Percentiles rank a stretch among this genome's conserved stretches.
Evolutionary conservation across 352 stramenopile species (phyloP).

Genomic region (Peronospora farinosa): DNA sequence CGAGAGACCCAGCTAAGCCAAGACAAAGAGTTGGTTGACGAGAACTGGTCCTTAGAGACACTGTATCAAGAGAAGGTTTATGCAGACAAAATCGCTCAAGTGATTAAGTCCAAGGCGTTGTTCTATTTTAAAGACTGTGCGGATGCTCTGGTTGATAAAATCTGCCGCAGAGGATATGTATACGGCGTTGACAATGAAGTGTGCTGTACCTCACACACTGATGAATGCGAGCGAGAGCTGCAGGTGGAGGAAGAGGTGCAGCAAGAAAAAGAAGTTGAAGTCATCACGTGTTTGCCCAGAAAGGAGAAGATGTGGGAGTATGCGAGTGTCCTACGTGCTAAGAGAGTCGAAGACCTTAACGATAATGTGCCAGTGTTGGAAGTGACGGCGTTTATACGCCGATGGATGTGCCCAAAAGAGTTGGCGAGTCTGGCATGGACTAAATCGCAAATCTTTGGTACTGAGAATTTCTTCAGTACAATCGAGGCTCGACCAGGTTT

Average conservation of each 20-base stretch:
- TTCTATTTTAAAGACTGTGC: conserved; percentile 1
- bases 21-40: conserved; percentile 29
- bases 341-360: conserved; percentile 14
- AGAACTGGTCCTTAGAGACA: conserved; percentile 43
- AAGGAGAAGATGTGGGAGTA: conserved; percentile 20
- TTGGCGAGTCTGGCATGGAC: conserved; percentile 28
- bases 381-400: conserved; percentile 7
- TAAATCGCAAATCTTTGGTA: conserved; percentile 26
- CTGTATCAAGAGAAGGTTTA: conserved; percentile 31
- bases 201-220: conserved; percentile 32
- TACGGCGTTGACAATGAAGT: conserved; percentile 44
- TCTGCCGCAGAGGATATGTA: conserved; percentile 6
- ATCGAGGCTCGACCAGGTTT: background rate
- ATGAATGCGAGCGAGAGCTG: conserved; percentile 57
- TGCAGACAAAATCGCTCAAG: conserved; percentile 27
- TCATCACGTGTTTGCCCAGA: conserved; percentile 3
- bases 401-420: conserved; percentile 7
- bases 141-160: conserved; percentile 12
- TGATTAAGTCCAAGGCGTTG: conserved; percentile 24
- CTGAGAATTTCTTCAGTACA: conserved; percentile 43
- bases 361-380: conserved; percentile 1
- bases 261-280: conserved; percentile 23
- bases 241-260: conserved; percentile 46
- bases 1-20: conserved; percentile 24
- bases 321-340: conserved; percentile 8